Evolutionary conservation across 345 rosid genomes (phyloP), one percentile per base, ranked within the genome.

Genomic region (Adansonia digitata): DNA sequence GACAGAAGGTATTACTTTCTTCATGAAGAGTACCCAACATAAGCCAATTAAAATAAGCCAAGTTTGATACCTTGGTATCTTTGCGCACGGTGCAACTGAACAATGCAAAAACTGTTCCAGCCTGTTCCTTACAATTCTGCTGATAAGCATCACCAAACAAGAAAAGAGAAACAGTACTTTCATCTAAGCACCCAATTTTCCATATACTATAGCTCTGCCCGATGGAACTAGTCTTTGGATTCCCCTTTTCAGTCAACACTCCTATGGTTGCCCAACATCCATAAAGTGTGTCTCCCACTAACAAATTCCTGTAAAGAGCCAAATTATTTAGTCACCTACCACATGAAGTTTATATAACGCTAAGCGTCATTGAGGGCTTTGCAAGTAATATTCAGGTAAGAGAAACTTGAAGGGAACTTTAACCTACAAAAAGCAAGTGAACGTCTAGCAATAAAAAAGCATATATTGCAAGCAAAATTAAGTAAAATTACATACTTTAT

Each of bases 241-340:
- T 78, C 60, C 98, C 97, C 79, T 83, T 91, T 84, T 95, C 98
- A n/a, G 79, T 80, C 81, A 95, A 80, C 24, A 95, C 92, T 71
- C 92, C 97, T 70, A 89, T 83, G 29, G 98, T 95, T 7, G 94
- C 96, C 99, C 97, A 93, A 76, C 89, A 90, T 7, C 99, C 99
- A 1, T 89, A 79, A 69, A 93, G 78, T 80, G 79, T 88, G 77
- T 93, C 98, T 60, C 96, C 94, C 8, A 57, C 73, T 80, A 95
- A 78, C 76, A 88, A 81, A 83, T 90, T 95, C 88, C 99, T 94
- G 77, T 22, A 76, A 59, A 75, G 71, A 59, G 24, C 60, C 57
- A 73, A 78, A 7, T 64, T 3, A 59, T 59, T 65, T 18, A 71
- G 74, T 75, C 49, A 60, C 51, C 39, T 51, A n/a, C 31, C 63